Evolutionary conservation across 192 early-diverging fungal species (phyloP).

Genomic region (Chytriomyces sp.): DNA sequence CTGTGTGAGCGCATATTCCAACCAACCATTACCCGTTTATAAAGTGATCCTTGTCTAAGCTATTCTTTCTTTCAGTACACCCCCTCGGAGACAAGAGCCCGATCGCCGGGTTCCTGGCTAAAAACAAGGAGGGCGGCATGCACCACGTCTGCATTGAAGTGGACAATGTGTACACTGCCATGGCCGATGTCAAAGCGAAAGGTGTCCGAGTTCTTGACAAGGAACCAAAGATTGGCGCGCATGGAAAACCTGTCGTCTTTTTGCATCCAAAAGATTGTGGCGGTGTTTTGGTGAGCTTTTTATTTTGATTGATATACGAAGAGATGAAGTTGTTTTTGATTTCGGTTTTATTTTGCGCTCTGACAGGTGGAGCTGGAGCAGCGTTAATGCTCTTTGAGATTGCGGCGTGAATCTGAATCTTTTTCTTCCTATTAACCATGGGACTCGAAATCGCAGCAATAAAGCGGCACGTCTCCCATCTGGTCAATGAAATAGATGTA

Average conservation of each 20-base stretch:
- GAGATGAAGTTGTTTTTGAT: no score
- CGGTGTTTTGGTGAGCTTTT: constrained; percentile 70
- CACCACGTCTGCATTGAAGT: constrained; percentile 85
- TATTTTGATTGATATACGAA: no score
- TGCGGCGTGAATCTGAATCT: no score
- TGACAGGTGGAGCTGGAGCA: constrained; percentile 62
- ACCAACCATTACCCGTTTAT: no score
- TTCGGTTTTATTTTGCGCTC: no score
- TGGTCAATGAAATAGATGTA: no score
- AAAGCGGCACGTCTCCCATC: no score
- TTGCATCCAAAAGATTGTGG: constrained; percentile 82
- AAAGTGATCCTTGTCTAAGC: no score
- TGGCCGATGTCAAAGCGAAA: constrained; percentile 67
- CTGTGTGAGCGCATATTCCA: constrained; percentile 55
- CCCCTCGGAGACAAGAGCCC: constrained; percentile 77
- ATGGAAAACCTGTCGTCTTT: constrained; percentile 79
- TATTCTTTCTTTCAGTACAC: constrained; percentile 54
- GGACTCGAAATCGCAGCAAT: no score
- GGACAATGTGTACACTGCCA: constrained; percentile 68
- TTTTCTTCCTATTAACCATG: no score
- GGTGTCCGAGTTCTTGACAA: constrained; percentile 69
- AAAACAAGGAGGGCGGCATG: constrained; percentile 81
- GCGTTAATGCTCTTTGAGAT: not conserved
- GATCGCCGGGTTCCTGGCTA: constrained; percentile 77
- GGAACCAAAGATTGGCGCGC: constrained; percentile 82